Evolutionary conservation across 805 yeast species (phyloP).

Genomic region (Saturnispora quitensis): DNA sequence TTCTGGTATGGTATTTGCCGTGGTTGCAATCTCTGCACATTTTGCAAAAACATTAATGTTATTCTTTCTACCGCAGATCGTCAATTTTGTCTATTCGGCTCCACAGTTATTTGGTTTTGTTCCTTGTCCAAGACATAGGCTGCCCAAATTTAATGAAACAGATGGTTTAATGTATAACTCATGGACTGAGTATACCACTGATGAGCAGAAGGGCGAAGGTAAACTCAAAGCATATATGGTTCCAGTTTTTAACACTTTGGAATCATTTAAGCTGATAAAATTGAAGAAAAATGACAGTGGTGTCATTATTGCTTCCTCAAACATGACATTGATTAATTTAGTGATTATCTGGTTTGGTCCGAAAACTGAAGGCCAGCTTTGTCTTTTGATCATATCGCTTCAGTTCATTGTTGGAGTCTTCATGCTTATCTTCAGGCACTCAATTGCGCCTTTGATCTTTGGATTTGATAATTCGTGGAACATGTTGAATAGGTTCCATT

Average conservation of each 20-base stretch:
- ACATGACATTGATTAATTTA: slow-evolving; percentile 82
- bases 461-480: slow-evolving; percentile 72
- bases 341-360: slow-evolving; percentile 86
- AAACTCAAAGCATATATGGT: slow-evolving; percentile 23
- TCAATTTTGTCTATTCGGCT: slow-evolving; percentile 82
- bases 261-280: slow-evolving; percentile 40
- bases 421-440: slow-evolving; percentile 69
- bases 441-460: slow-evolving; percentile 76
- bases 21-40: slow-evolving; percentile 92
- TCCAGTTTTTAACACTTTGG: slow-evolving; percentile 37
- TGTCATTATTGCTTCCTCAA: slow-evolving; percentile 43
- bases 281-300: slow-evolving; percentile 25
- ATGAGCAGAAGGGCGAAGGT: slow-evolving; percentile 25
- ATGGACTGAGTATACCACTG: slow-evolving; percentile 32
- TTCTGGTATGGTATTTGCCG: slow-evolving; percentile 98
- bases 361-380: slow-evolving; percentile 69
- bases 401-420: slow-evolving; percentile 61
- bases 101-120: slow-evolving; percentile 84
- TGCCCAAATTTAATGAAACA: slow-evolving; percentile 64
- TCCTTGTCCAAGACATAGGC: slow-evolving; percentile 92
- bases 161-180: slow-evolving; percentile 77
- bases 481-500: slow-evolving; percentile 25
- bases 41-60: slow-evolving; percentile 86
- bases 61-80: slow-evolving; percentile 82
- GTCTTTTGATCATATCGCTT: slow-evolving; percentile 45